Evolutionary conservation across 768 basidiomycete genomes (phyloP), one percentile per base, ranked within the genome.

Genomic region (Rubroboletus pulcherrimus): DNA sequence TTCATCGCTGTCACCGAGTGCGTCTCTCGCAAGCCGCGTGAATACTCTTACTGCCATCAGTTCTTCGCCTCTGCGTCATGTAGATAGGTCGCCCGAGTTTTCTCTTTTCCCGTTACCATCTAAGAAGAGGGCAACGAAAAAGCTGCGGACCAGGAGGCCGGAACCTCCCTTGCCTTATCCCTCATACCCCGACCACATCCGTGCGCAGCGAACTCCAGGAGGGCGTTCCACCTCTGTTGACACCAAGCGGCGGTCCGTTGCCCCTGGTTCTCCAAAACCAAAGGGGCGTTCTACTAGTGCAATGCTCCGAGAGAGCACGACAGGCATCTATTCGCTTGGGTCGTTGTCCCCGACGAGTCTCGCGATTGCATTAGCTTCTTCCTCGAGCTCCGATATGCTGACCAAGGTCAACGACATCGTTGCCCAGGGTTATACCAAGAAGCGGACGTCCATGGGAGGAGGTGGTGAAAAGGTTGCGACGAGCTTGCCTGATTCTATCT

Each of bases 361-460:
- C 0, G 65, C 63, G 19, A 46, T 63, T 14, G 64, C 56, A 2
- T 41, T 71, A 44, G 62, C 58, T 3, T 55, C 66, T n/a, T 54
- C 62, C 5, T 51, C 66, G 31, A 71, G 63, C 44, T 43, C 34
- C 34, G 68, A 66, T 15, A 64, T 71, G 51, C 51, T 75, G 17
- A 60, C 49, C 53, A 71, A 59, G 47, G 73, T 78, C 3, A 72
- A 73, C 31, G 66, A 71, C 19, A 74, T 78, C 21, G 63, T 78
- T 31, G 63, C 67, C 21, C 63, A 56, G 51, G 71, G 77, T 7
- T 74, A 76, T 68, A 70, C 62, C 31, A 58, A 69, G 49, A 55
- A 53, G 46, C 48, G 43, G 11, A 29, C 33, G 17, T 61, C 62
- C 3, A 4, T 37, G 21, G 39, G 34, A 24, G 54, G 37, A 6